Base-by-base conservation (phyloP, 345 rosid species). In the Tarenaya hassleriana region DNA sequence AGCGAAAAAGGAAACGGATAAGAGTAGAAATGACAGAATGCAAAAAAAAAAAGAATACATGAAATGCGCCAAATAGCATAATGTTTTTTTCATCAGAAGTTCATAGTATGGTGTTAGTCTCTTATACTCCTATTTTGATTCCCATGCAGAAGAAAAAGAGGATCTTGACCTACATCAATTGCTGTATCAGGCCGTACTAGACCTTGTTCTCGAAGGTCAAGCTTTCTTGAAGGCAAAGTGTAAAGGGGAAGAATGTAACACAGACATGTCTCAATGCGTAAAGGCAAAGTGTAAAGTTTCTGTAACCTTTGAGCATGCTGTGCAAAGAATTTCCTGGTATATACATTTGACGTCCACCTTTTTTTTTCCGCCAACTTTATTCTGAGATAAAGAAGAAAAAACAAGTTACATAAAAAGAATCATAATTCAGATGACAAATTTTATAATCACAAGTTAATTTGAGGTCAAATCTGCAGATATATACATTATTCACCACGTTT, bases 81-180 rank as follows among this genome's bases (percentile, higher is more conserved):
- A 10, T 54, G 46, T 52, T 42, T 24, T 45, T 9, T 46, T 17
- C 44, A 8, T 47, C 54, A 29, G 15, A 50, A 37, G 16, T 20
- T 31, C 52, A 8, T 15, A 20, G 16, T 41, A 15, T 5, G 16
- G 21, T 57, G 47, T 11, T 43, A 54, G 55, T 58, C 5, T 31
- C 52, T 55, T 46, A 60, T 76, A 61, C 57, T 60, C 32, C 39
- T 24, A 16, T 58, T 61, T 56, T 42, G 42, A 55, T 61, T 67
- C 17, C 35, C 51, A 34, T 80, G 95, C 92, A 82, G 97, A 85
- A 59, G 71, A 82, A 63, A 73, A 85, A 70, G 82, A 82, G 69
- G 80, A 62, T 88, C 66, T 62, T 82, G 73, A 77, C 88, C 68
- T 84, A 78, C 80, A 77, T 88, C 41, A 82, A 82, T 53, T 80